Evolutionary conservation across 1,139 yeast species (phyloP).

Genomic region (Geotrichum europaeum): DNA sequence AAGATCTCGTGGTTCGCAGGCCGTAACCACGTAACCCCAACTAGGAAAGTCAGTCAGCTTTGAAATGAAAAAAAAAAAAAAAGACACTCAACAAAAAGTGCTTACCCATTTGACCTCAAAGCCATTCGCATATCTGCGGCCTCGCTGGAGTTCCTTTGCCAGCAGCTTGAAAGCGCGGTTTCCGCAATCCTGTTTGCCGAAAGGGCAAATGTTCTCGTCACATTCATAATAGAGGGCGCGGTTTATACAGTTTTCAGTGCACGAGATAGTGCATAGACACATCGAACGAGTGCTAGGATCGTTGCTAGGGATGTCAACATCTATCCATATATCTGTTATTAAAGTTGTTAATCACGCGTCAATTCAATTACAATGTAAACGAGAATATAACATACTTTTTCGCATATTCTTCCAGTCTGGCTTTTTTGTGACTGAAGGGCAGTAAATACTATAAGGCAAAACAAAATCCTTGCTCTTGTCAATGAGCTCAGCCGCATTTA

Average conservation of each 20-base stretch:
- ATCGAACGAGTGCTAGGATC: conserved; percentile 22
- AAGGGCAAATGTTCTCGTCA: conserved; percentile 33
- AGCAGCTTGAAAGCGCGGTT: conserved; percentile 34
- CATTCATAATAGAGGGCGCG: conserved; percentile 36
- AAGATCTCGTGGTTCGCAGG: conserved; percentile 34
- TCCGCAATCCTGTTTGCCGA: conserved; percentile 36
- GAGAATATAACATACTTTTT: conserved; percentile 22
- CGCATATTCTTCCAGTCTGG: conserved; percentile 33
- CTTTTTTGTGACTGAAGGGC: conserved; percentile 31
- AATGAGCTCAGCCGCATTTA: conserved; percentile 17
- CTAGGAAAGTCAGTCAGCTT: conserved; percentile 8
- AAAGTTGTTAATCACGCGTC: background rate
- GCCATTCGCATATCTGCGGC: conserved; percentile 31
- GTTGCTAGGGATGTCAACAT: conserved; percentile 24
- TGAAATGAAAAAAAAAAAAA: background rate
- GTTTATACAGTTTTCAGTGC: conserved; percentile 35
- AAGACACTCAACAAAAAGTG: background rate
- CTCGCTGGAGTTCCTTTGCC: conserved; percentile 20
- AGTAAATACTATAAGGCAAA: conserved; percentile 35
- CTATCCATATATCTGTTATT: conserved; percentile 25
- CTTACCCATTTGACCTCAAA: conserved; percentile 32
- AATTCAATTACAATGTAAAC: background rate
- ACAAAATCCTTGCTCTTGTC: conserved; percentile 25
- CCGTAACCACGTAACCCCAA: conserved; percentile 37
- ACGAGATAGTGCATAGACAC: conserved; percentile 32